These are phyloP conservation scores for Serendipita sp. DNA, from an alignment of 768 basidiomycete genomes.

Conservation along the genomic window DNA sequence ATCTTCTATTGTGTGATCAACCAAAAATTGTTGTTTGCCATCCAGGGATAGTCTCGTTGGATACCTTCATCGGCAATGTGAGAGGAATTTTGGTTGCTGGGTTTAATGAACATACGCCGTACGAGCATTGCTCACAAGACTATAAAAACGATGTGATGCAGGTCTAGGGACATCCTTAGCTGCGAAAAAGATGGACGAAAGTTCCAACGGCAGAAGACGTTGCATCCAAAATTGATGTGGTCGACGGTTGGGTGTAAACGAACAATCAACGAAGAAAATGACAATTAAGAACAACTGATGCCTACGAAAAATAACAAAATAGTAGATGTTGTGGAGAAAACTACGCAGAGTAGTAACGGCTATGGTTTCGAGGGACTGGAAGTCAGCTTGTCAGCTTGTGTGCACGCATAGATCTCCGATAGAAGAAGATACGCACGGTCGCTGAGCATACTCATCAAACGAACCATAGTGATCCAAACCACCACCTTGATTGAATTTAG, in stretches of 20 bases:
- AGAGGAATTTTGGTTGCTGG: too few relatives aligned
- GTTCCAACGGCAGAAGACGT: background rate
- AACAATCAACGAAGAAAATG: too few relatives aligned
- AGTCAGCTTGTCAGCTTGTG: too few relatives aligned
- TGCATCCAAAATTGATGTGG: background rate
- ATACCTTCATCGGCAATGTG: background rate
- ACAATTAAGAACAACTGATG: too few relatives aligned
- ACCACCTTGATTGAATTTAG: constrained; percentile 40
- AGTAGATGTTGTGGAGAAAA: too few relatives aligned
- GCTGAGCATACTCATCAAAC: background rate
- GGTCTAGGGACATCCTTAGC: background rate
- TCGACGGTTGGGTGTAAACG: too few relatives aligned
- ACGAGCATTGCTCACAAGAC: too few relatives aligned
- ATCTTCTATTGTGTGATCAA: background rate
- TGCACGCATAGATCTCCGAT: too few relatives aligned
- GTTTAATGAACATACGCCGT: too few relatives aligned
- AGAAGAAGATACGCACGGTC: background rate
- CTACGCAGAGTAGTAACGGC: too few relatives aligned
- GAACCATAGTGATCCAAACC: background rate
- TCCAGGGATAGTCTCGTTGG: background rate
- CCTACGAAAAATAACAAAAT: too few relatives aligned
- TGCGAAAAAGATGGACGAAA: background rate
- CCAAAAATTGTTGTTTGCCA: background rate
- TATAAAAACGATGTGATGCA: background rate
- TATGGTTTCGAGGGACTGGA: too few relatives aligned